Percentiles rank a stretch among this genome's conserved stretches.
phyloP scores from a whole-genome alignment of 2,329 filamentous ascomycete genomes.

The Xylariaceae sp. region DNA sequence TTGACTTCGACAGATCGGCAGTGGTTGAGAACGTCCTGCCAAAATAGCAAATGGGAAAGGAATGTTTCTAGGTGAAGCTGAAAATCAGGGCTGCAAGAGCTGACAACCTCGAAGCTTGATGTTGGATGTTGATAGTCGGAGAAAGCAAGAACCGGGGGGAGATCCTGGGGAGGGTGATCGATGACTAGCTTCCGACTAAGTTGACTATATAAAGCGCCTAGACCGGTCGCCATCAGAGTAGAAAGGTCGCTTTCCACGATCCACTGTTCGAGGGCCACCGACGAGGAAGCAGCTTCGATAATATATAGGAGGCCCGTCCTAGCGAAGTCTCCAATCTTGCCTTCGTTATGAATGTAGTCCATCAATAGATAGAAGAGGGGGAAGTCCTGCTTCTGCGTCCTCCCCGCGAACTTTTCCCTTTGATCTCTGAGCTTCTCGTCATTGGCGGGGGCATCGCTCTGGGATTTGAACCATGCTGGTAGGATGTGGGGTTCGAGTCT shows the following conservation, averaged over 20 bases:
- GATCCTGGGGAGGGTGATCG: slow-evolving; percentile 70
- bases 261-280: slow-evolving; percentile 85
- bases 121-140: slow-evolving; percentile 83
- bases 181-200: slow-evolving; percentile 79
- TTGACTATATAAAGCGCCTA: slow-evolving; percentile 75
- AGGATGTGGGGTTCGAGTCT: slow-evolving; percentile 84
- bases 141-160: slow-evolving; percentile 82
- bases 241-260: slow-evolving; percentile 96
- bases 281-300: slow-evolving; percentile 88
- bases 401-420: slow-evolving; percentile 75
- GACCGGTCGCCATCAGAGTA: slow-evolving; percentile 93
- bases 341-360: slow-evolving; percentile 95
- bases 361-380: slow-evolving; percentile 94
- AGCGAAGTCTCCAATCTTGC: slow-evolving; percentile 92
- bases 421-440: slow-evolving; percentile 49
- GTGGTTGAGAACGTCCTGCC: slow-evolving; percentile 97
- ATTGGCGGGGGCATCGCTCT: slow-evolving; percentile 35
- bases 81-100: slow-evolving; percentile 74
- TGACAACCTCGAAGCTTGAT: slow-evolving; percentile 71
- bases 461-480: slow-evolving; percentile 85
- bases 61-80: slow-evolving; percentile 91
- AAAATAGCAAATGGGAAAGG: slow-evolving; percentile 91
- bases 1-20: slow-evolving; percentile 91
- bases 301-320: slow-evolving; percentile 92
- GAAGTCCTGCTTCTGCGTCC: slow-evolving; percentile 89